Percentiles rank a stretch among this genome's conserved stretches.
phyloP scores from a whole-genome alignment of 495 filamentous ascomycete genomes.

The Glonium stellatum region DNA sequence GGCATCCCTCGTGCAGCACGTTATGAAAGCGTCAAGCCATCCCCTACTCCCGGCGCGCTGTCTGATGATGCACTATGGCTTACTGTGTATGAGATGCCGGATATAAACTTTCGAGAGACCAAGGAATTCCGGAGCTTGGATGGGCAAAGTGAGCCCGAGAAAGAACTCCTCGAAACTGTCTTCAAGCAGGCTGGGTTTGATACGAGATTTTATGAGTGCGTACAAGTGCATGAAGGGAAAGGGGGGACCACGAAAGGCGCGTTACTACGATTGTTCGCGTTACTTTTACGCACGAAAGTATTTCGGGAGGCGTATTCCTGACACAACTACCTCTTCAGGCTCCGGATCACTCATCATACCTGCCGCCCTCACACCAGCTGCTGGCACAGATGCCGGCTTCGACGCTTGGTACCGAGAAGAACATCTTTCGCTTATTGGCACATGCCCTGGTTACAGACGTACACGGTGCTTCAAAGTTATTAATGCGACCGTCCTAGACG shows the following conservation, averaged over 20 bases:
- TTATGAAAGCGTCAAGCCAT: slow-evolving; percentile 13
- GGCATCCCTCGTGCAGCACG: slow-evolving; percentile 22
- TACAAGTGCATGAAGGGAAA: slow-evolving; percentile 11
- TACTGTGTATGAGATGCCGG: slow-evolving; percentile 27
- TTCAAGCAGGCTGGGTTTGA: slow-evolving; percentile 27
- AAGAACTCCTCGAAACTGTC: slow-evolving; percentile 18
- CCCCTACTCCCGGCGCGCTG: not conserved
- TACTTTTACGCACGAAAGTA: not conserved
- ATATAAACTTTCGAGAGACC: slow-evolving; percentile 12
- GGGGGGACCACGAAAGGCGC: not conserved
- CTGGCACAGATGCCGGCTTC: slow-evolving; percentile 7
- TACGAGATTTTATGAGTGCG: slow-evolving; percentile 23
- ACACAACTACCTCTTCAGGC: not conserved
- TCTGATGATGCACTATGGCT: slow-evolving; percentile 20
- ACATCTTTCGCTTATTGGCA: slow-evolving; percentile 6
- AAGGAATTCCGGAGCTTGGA: slow-evolving; percentile 23
- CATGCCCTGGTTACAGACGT: slow-evolving; percentile 5
- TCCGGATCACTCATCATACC: slow-evolving; percentile 7
- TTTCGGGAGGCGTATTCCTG: not conserved
- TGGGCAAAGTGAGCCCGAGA: slow-evolving; percentile 24
- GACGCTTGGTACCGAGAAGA: slow-evolving; percentile 17
- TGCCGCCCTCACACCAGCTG: slow-evolving; percentile 8
- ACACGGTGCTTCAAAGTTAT: slow-evolving; percentile 10
- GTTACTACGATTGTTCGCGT: not conserved
- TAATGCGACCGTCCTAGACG: slow-evolving; percentile 14